Evolutionary conservation across 306 rosid genomes (phyloP).

Genomic region (Rosa lucieae): DNA sequence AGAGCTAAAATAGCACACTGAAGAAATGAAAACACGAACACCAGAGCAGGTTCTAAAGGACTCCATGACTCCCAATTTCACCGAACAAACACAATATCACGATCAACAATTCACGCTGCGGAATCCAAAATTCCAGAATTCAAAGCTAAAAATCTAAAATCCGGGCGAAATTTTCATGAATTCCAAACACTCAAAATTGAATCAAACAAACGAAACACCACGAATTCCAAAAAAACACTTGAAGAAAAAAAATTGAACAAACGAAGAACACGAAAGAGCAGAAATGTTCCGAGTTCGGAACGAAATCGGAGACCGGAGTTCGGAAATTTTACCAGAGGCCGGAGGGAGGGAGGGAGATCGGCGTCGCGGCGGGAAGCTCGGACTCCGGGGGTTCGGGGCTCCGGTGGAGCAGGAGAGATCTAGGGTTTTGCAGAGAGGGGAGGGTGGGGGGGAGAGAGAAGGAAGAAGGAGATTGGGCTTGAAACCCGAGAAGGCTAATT

Average conservation of each 20-base stretch:
- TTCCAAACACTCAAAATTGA: too few relatives aligned
- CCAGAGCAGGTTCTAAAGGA: background rate
- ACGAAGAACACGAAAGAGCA: background rate
- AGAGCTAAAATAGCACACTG: background rate
- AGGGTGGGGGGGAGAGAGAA: background rate
- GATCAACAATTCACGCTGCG: background rate
- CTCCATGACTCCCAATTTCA: background rate
- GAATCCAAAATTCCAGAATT: background rate
- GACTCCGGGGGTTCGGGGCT: constrained; percentile 39
- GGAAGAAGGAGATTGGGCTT: constrained; percentile 73
- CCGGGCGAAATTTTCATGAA: too few relatives aligned
- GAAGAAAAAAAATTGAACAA: too few relatives aligned
- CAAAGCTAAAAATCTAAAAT: too few relatives aligned
- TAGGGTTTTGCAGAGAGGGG: constrained; percentile 58
- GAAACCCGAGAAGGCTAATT: constrained; percentile 79
- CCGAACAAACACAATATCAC: background rate
- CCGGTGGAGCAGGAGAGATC: constrained; percentile 51
- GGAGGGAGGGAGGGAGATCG: constrained; percentile 12
- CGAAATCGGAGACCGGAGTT: background rate
- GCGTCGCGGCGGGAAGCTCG: constrained; percentile 27
- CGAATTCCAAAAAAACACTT: too few relatives aligned
- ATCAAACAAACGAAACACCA: too few relatives aligned
- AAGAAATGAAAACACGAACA: too few relatives aligned
- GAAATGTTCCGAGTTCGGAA: background rate
- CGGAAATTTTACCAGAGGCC: constrained; percentile 27